Evolutionary conservation across 768 basidiomycete species (phyloP).

Genomic region (Panaeolus papilionaceus): DNA sequence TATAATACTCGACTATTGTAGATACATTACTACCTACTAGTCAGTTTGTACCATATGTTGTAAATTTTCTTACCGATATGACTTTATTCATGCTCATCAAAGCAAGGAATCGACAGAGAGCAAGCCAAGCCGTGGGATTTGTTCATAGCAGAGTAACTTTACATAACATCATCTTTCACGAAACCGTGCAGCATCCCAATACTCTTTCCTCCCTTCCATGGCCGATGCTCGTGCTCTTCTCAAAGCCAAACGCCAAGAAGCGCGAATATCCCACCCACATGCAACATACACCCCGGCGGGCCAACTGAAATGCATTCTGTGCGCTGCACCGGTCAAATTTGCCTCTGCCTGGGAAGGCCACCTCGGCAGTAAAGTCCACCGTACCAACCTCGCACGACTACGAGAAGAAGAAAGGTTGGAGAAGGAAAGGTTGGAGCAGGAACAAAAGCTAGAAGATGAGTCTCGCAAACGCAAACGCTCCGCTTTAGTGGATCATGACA

Average conservation of each 20-base stretch:
- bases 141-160: background rate
- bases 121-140: background rate
- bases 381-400: slow-evolving; percentile 65
- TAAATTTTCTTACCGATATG: background rate
- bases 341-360: slow-evolving; percentile 90
- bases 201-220: slow-evolving; percentile 45
- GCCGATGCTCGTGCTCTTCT: slow-evolving; percentile 83
- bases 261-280: slow-evolving; percentile 72
- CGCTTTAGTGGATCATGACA: slow-evolving; percentile 5
- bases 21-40: slow-evolving; percentile 13
- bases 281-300: slow-evolving; percentile 72
- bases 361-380: slow-evolving; percentile 80
- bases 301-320: slow-evolving; percentile 73
- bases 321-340: slow-evolving; percentile 69
- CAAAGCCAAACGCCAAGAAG: slow-evolving; percentile 83
- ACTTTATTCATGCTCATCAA: background rate
- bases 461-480: slow-evolving; percentile 9
- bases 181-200: background rate
- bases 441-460: slow-evolving; percentile 39
- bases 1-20: slow-evolving; percentile 9
- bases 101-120: background rate
- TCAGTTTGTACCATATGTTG: slow-evolving; percentile 10
- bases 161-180: background rate
- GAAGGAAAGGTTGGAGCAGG: slow-evolving; percentile 41
- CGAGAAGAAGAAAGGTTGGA: slow-evolving; percentile 58